Evolutionary conservation across 345 rosid species (phyloP), one percentile per base, ranked within the genome.

Genomic region (Odontarrhena argentea): DNA sequence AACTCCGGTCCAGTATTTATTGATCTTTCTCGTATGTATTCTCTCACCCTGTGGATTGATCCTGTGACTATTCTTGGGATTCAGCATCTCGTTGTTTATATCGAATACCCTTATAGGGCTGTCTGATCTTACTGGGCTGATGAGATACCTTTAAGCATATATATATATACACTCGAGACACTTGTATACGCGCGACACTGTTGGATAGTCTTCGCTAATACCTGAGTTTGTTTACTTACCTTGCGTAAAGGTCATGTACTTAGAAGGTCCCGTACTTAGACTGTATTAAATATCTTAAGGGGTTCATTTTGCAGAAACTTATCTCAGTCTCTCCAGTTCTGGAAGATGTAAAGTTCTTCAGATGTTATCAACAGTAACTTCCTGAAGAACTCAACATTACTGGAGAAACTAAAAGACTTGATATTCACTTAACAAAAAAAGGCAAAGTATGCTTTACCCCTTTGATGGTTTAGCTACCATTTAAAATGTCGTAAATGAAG

Each of bases 401-500:
- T 54, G n/a, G 24, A 54, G 58, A 40, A 15, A 45, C 5, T 45
- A 1, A 45, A 1, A 45, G 9, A 2, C 2, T 57, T 40, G 13
- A 43, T 22, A 18, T 18, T 18, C 22, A 18, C 22, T 18, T 18
- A 0, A 18, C 22, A 30, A 26, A 44, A 14, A 28, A 49, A 95
- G 89, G 91, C 87, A 15, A 86, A 80, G 64, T 18, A 18, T 18
- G 22, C 22, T 18, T 18, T 18, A 18, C 22, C 22, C 22, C 22
- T 18, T 18, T 18, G 22, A 18, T 18, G 22, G 22, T 18, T 18
- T 18, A 18, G 22, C 22, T 18, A 18, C 22, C 22, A 18, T 18
- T 18, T 18, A 18, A 18, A 18, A 18, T 18, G 22, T 18, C 22
- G 22, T 18, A 18, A 18, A 18, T 0, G 22, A 18, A 18, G 22